phyloP scores from a whole-genome alignment of 2,329 filamentous ascomycete species.

The Gliomastix tumulicola region DNA sequence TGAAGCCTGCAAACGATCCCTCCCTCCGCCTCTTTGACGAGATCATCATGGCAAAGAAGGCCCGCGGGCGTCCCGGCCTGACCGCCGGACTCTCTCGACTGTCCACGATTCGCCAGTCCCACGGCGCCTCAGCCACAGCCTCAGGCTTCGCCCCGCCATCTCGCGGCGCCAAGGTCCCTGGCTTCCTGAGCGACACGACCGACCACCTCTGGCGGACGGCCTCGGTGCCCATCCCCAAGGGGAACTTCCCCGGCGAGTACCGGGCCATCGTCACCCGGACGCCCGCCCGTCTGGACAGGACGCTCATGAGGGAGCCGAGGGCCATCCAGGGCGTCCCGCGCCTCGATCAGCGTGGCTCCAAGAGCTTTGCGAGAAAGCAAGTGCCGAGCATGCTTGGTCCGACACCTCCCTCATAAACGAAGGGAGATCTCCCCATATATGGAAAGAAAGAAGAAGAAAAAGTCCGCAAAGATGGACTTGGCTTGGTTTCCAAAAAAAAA shows the following conservation, averaged over 20 bases:
- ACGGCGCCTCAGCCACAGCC: slow-evolving; percentile 37
- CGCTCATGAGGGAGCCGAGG: slow-evolving; percentile 86
- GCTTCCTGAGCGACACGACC: slow-evolving; percentile 63
- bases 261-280: slow-evolving; percentile 54
- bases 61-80: slow-evolving; percentile 57
- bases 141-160: slow-evolving; percentile 26
- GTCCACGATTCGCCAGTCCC: slow-evolving; percentile 50
- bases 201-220: slow-evolving; percentile 76
- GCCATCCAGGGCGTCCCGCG: slow-evolving; percentile 82
- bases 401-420: slow-evolving; percentile 30
- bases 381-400: slow-evolving; percentile 41
- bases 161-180: slow-evolving; percentile 34
- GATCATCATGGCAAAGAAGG: slow-evolving; percentile 72
- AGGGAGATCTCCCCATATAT: too few relatives aligned
- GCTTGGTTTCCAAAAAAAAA: too few relatives aligned
- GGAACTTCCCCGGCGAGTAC: slow-evolving; percentile 58
- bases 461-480: too few relatives aligned
- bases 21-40: slow-evolving; percentile 74
- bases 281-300: slow-evolving; percentile 76
- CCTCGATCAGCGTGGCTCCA: slow-evolving; percentile 42
- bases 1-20: slow-evolving; percentile 52
- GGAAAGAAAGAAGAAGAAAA: too few relatives aligned
- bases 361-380: slow-evolving; percentile 48
- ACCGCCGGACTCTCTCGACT: slow-evolving; percentile 58
- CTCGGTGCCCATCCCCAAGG: slow-evolving; percentile 51